phyloP scores from a whole-genome alignment of 2,329 filamentous ascomycete species.

The Pseudocercospora ulei region DNA sequence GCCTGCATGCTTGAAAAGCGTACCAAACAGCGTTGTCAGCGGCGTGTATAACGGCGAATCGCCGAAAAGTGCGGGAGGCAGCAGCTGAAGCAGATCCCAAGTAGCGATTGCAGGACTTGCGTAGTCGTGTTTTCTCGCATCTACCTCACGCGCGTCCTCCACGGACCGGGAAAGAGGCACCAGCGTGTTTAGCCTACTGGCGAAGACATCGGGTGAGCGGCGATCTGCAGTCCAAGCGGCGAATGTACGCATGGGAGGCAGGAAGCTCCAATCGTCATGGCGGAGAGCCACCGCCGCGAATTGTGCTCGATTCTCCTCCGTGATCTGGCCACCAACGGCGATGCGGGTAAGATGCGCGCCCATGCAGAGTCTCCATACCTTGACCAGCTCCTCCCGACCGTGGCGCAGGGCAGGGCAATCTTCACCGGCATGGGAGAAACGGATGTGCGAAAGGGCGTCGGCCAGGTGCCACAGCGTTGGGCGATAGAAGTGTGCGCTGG shows the following conservation, averaged over 20 bases:
- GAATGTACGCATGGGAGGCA: conserved; percentile 18
- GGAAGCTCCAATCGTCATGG: conserved; percentile 19
- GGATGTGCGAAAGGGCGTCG: conserved; percentile 7
- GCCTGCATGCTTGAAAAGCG: conserved; percentile 4
- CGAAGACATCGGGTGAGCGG: conserved; percentile 11
- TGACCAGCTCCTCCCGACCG: conserved; percentile 12
- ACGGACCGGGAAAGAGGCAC: conserved; percentile 5
- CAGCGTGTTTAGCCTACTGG: conserved; percentile 18
- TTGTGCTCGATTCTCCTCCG: not conserved
- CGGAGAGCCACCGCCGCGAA: conserved; percentile 3
- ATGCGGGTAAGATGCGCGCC: conserved; percentile 10
- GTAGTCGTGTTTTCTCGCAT: conserved; percentile 16
- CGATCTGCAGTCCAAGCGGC: conserved; percentile 4
- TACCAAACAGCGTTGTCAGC: not conserved
- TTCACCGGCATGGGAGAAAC: conserved; percentile 1
- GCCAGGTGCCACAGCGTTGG: conserved; percentile 14
- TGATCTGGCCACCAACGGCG: conserved; percentile 1
- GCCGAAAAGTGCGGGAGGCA: conserved; percentile 4
- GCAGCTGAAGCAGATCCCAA: conserved; percentile 16
- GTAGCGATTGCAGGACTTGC: conserved; percentile 23
- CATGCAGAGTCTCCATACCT: conserved; percentile 19
- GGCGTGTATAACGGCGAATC: conserved; percentile 2
- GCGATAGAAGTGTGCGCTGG: conserved; percentile 7
- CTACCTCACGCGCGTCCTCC: conserved; percentile 1
- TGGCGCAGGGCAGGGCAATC: conserved; percentile 1